Percentiles rank a stretch among this genome's conserved stretches.
Evolutionary conservation across 176 grass and related monocot genomes (phyloP).

Genomic region (Carex parvula): DNA sequence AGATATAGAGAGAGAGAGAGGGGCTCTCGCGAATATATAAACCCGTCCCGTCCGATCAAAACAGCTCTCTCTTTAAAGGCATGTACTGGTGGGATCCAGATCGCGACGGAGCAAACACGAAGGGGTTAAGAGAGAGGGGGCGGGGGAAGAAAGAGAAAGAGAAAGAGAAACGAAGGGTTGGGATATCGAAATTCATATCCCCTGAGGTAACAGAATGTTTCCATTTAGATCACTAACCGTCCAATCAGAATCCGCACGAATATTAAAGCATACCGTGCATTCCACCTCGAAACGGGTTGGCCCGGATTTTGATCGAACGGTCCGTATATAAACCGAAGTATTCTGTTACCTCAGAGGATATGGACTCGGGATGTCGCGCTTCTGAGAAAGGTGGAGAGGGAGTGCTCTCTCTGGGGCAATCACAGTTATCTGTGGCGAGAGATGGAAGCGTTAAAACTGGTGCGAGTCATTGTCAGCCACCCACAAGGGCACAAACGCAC

Average conservation of each 20-base stretch:
- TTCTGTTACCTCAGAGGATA: no score
- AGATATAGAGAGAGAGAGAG: not conserved
- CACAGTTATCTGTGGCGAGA: not conserved
- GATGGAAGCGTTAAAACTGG: not conserved
- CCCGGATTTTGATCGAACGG: no score
- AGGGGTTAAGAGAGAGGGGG: not conserved
- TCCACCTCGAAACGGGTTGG: no score
- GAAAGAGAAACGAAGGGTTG: no score
- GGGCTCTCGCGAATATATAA: not conserved
- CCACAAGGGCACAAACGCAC: no score
- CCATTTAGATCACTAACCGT: no score
- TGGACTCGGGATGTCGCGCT: not conserved
- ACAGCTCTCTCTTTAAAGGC: conserved; percentile 20
- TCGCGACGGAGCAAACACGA: not conserved
- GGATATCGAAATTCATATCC: no score
- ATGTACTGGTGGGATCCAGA: conserved; percentile 23
- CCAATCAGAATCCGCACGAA: no score
- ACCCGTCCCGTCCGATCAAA: not conserved
- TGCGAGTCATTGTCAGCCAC: not conserved
- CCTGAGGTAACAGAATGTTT: no score
- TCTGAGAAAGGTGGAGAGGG: not conserved
- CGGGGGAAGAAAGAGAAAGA: not conserved
- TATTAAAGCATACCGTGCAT: no score
- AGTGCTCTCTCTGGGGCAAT: not conserved
- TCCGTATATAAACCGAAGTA: no score